phyloP scores from a whole-genome alignment of 805 yeast species.

The Priceomyces medius region DNA sequence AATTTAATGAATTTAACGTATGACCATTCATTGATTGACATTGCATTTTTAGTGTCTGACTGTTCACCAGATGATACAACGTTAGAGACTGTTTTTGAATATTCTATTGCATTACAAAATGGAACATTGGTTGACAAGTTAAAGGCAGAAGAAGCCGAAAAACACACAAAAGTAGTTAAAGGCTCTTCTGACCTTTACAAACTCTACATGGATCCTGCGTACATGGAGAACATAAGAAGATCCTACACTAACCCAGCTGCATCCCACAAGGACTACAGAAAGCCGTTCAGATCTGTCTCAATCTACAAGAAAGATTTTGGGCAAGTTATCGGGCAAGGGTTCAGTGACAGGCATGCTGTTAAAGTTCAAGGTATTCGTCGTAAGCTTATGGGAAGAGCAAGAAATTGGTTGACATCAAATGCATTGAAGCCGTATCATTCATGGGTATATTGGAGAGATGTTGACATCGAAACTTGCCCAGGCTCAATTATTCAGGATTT shows the following conservation, averaged over 20 bases:
- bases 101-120: slow-evolving; percentile 65
- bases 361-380: slow-evolving; percentile 83
- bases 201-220: slow-evolving; percentile 65
- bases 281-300: slow-evolving; percentile 76
- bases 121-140: slow-evolving; percentile 58
- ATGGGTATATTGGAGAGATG: slow-evolving; percentile 92
- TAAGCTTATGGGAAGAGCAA: slow-evolving; percentile 81
- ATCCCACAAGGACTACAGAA: slow-evolving; percentile 57
- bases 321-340: slow-evolving; percentile 81
- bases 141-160: slow-evolving; percentile 39
- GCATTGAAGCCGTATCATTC: slow-evolving; percentile 82
- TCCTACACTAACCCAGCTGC: slow-evolving; percentile 61
- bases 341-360: slow-evolving; percentile 79
- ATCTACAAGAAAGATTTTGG: slow-evolving; percentile 83
- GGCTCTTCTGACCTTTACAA: slow-evolving; percentile 65
- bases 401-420: slow-evolving; percentile 76
- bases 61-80: slow-evolving; percentile 70
- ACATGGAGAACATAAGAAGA: slow-evolving; percentile 53
- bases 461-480: slow-evolving; percentile 79
- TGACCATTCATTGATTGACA: slow-evolving; percentile 75
- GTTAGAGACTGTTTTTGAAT: slow-evolving; percentile 61
- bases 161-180: slow-evolving; percentile 32
- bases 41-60: slow-evolving; percentile 79
- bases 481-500: slow-evolving; percentile 71
- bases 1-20: slow-evolving; percentile 85